phyloP scores from a whole-genome alignment of 768 basidiomycete species.

The Panellus pusillus region DNA sequence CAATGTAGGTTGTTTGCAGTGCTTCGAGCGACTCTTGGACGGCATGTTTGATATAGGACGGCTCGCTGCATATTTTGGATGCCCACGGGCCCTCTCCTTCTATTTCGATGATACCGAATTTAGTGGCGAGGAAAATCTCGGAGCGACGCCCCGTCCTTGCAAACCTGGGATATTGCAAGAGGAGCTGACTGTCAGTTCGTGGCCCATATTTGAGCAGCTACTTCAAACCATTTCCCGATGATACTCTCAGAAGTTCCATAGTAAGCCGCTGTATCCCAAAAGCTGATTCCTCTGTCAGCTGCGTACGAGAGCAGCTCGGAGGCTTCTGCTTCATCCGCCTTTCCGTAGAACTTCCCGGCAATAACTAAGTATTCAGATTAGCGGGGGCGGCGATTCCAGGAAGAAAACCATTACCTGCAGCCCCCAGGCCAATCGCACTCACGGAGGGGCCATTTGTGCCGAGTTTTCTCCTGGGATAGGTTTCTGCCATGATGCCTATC shows the following conservation, averaged over 20 bases:
- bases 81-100: conserved; percentile 6
- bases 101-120: conserved; percentile 34
- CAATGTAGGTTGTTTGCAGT: conserved; percentile 25
- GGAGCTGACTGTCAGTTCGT: background rate
- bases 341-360: conserved; percentile 21
- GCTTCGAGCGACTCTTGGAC: conserved; percentile 29
- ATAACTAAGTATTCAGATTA: background rate
- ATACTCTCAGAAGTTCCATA: conserved; percentile 36
- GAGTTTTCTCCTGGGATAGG: conserved; percentile 12
- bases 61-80: conserved; percentile 29
- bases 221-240: conserved; percentile 42
- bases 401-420: conserved; percentile 1
- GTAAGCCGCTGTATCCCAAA: conserved; percentile 45
- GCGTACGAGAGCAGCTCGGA: conserved; percentile 17
- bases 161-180: conserved; percentile 17
- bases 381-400: background rate
- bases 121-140: conserved; percentile 50
- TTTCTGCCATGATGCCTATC: background rate
- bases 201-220: background rate
- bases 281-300: conserved; percentile 35
- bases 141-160: conserved; percentile 1
- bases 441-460: conserved; percentile 12
- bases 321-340: conserved; percentile 5
- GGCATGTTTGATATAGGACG: conserved; percentile 28
- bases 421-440: conserved; percentile 17